Conservation (phyloP, 257 asterid species). For the Solanum sparsipilum region DNA sequence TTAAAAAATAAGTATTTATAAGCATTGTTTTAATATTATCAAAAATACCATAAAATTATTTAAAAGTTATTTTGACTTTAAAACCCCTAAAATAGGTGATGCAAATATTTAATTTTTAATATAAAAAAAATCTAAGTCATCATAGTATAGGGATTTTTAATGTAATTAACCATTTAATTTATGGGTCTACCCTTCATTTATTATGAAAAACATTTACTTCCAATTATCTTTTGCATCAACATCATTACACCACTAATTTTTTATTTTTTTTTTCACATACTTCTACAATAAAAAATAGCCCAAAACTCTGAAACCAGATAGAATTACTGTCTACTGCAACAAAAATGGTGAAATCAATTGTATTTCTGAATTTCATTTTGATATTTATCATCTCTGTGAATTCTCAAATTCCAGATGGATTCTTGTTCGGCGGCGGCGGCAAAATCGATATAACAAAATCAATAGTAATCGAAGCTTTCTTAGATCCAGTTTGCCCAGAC, state of each 20-base stretch:
- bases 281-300: background rate
- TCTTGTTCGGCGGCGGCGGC: conserved; percentile 38
- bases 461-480: conserved; percentile 63
- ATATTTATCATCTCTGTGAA: background rate
- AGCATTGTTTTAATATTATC: no score
- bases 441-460: conserved; percentile 8
- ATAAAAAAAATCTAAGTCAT: no score
- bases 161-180: no score
- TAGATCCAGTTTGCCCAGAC: conserved; percentile 94
- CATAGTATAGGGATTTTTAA: no score
- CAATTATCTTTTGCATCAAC: background rate
- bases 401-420: conserved; percentile 48
- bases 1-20: no score
- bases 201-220: background rate
- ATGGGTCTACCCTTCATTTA: no score
- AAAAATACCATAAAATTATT: background rate
- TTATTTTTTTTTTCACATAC: background rate
- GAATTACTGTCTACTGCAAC: background rate
- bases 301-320: background rate
- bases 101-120: no score
- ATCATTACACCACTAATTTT: no score
- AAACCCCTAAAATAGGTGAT: no score
- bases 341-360: background rate
- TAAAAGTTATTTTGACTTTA: no score
- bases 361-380: background rate